A percentile compares a stretch with the other conserved stretches of the same genome.
Evolutionary conservation across 108 stramenopile genomes (phyloP).

Genomic region (Discostella pseudostelligera): DNA sequence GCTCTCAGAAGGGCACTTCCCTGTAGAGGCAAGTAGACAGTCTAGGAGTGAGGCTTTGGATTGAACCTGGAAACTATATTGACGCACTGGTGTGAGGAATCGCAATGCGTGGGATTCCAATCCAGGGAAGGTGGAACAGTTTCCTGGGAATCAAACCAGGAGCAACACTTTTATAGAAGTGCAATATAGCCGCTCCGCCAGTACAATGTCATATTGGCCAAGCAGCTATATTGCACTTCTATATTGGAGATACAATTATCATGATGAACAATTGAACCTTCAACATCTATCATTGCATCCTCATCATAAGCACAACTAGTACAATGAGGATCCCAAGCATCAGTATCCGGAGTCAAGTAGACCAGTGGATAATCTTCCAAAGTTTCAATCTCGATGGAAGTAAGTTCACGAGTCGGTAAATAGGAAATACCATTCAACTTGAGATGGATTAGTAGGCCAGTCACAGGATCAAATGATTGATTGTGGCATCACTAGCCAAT

Average conservation of each 20-base stretch:
- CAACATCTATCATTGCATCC: constrained; percentile 13
- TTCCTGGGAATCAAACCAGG: no score
- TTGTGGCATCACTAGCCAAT: background rate
- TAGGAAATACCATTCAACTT: constrained; percentile 2
- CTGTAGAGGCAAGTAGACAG: no score
- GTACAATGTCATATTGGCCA: no score
- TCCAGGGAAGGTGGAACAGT: no score
- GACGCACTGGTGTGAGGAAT: no score
- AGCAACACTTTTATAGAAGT: no score
- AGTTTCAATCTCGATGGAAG: background rate
- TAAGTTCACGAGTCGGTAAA: background rate
- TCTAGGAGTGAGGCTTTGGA: no score
- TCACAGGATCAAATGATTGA: constrained; percentile 1
- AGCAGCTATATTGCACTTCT: no score
- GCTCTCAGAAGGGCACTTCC: no score
- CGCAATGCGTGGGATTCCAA: no score
- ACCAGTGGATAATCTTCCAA: constrained; percentile 3
- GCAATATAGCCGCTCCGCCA: background rate
- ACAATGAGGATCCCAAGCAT: constrained; percentile 15
- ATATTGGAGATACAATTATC: background rate
- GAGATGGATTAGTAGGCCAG: background rate
- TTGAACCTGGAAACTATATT: no score
- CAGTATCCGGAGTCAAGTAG: constrained; percentile 13
- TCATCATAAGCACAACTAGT: constrained; percentile 23
- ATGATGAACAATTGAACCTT: background rate